Base-by-base conservation (phyloP, 2,329 filamentous ascomycete species). In the Neoarthrinium moseri region DNA sequence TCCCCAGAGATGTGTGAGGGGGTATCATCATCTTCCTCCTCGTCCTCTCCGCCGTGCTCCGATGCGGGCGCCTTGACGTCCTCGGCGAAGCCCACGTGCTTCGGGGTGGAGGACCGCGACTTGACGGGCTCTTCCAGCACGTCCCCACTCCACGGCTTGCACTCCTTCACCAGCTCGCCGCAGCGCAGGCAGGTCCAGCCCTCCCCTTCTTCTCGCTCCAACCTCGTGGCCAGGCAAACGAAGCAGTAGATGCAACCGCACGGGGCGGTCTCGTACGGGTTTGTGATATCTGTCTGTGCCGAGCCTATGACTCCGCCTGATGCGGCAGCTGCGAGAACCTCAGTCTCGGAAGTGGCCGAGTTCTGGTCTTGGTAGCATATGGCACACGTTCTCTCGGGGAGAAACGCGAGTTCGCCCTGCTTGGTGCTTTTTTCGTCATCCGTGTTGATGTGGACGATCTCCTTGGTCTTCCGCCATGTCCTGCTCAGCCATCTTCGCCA, bases 321-420 rank as follows among this genome's bases (percentile, higher is more conserved):
- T 10, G 82, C 77, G 3, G 84, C 80, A 1, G 83, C 81, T 1
- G 86, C 83, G 54, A 96, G 72, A 4, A 91, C 73, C 55, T 95
- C 90, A 36, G 79, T 84, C 68, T 95, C 91, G 3, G 82, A 83
- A 2, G 81, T 79, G 1, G 84, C 77, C 8, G 87, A 79, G 62
- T 95, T 96, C 64, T 95, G 90, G 56, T 96, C 91, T 58, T 91
- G 84, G 65, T 97, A 97, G 71, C 94, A 99, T 52, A 99, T 96
- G 40, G 91, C 91, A 65, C 94, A 99, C 0, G 92, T 97, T 48
- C 92, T 77, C 67, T 97, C 91, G 0, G 94, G 94, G 22, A 99
- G 73, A 65, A 95, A 96, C 0, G 80, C 79, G 39, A 90, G 80
- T 63, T 96, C 90, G 44, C 91, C 91, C 39, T 75, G 78, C 45